Conservation (phyloP, 495 filamentous ascomycete species). For the Xylaria venustula region DNA sequence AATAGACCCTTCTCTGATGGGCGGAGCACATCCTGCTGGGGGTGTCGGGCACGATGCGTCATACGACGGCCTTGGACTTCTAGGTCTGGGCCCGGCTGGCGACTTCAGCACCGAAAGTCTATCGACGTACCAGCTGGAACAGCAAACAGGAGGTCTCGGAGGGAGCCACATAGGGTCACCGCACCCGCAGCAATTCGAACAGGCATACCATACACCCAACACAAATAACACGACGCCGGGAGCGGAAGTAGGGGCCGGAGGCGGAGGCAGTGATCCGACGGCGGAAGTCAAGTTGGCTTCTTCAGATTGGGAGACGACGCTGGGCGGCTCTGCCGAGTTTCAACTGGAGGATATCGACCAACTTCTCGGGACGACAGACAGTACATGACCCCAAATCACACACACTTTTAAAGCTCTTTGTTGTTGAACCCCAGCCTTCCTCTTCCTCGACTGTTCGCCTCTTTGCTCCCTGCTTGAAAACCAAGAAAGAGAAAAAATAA, state of each 20-base stretch:
- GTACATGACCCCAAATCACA: not conserved
- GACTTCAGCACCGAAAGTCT: slow-evolving; percentile 1
- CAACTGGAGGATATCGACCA: slow-evolving; percentile 32
- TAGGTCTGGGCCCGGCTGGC: not conserved
- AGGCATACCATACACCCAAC: slow-evolving; percentile 16
- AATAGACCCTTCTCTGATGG: slow-evolving; percentile 26
- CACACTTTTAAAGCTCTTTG: not conserved
- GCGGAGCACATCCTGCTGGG: not conserved
- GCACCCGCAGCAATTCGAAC: slow-evolving; percentile 27
- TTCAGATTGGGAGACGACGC: slow-evolving; percentile 24
- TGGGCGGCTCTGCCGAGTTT: slow-evolving; percentile 23
- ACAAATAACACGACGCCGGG: not conserved
- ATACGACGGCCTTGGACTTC: slow-evolving; percentile 7
- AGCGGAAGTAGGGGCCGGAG: slow-evolving; percentile 2
- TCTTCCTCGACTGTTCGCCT: not conserved
- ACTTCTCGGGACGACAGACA: slow-evolving; percentile 22
- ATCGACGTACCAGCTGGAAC: slow-evolving; percentile 6
- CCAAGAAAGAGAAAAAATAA: not conserved
- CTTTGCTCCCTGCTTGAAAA: not conserved
- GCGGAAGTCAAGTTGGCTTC: slow-evolving; percentile 15
- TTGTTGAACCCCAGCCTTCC: not conserved
- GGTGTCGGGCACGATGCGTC: not conserved
- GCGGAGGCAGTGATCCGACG: not conserved
- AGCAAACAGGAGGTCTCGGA: not conserved
- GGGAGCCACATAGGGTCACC: slow-evolving; percentile 7